phyloP scores from a whole-genome alignment of 2,329 filamentous ascomycete genomes.

The Penicillium sp. region DNA sequence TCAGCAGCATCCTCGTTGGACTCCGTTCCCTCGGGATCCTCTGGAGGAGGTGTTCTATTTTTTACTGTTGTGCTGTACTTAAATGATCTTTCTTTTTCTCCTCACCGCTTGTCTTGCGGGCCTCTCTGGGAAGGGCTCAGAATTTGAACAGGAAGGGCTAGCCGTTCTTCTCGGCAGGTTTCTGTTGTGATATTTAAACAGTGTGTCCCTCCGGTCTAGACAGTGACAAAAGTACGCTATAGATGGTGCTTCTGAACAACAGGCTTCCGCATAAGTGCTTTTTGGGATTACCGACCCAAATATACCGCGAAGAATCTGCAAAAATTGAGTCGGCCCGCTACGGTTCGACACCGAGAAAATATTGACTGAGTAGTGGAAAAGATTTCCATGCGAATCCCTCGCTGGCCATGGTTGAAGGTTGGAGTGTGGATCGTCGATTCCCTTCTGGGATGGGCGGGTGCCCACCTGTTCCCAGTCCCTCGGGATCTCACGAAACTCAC shows the following conservation, averaged over 20 bases:
- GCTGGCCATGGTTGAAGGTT: conserved; percentile 14
- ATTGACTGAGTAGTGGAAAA: conserved; percentile 18
- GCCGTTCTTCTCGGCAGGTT: conserved; percentile 11
- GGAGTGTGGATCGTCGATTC: conserved; percentile 9
- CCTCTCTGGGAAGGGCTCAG: not conserved
- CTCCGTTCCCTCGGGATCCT: conserved; percentile 27
- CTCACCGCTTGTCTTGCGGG: conserved; percentile 30
- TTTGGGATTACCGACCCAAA: not conserved
- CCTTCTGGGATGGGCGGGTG: conserved; percentile 7
- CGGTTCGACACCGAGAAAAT: not conserved
- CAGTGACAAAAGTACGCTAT: conserved; percentile 13
- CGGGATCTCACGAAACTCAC: conserved; percentile 13
- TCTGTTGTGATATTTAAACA: conserved; percentile 9
- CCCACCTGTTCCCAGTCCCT: conserved; percentile 16
- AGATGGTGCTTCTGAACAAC: not conserved
- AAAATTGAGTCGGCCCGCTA: not conserved
- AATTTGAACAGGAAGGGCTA: not conserved
- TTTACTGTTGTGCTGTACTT: not conserved
- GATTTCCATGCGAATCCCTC: conserved; percentile 9
- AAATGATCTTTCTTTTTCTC: conserved; percentile 2
- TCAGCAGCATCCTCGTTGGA: conserved; percentile 30
- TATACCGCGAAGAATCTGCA: not conserved
- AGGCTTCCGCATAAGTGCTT: not conserved
- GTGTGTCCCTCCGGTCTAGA: not conserved
- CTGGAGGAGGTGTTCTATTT: conserved; percentile 18